Conservation (phyloP, 202 grass and related monocot species). For the Brachypodium distachyon region DNA sequence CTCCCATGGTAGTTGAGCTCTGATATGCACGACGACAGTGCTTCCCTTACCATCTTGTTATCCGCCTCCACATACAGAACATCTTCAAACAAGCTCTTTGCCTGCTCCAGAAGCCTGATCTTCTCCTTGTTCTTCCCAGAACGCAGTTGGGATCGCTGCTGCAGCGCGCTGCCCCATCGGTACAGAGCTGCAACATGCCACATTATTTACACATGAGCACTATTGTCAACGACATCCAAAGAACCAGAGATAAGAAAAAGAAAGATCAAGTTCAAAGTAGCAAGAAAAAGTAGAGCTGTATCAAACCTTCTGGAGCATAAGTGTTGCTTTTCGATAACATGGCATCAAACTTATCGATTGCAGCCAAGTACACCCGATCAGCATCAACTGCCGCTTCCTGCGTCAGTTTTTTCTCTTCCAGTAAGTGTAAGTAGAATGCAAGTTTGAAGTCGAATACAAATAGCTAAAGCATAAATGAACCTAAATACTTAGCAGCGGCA, state of each 20-base stretch:
- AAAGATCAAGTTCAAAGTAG: background rate
- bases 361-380: constrained; percentile 76
- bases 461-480: background rate
- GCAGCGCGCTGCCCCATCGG: constrained; percentile 76
- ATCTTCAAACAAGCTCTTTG: constrained; percentile 87
- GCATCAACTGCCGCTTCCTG: constrained; percentile 85
- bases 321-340: constrained; percentile 74
- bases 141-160: constrained; percentile 72
- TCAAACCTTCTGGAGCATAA: constrained; percentile 69
- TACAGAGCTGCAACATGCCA: constrained; percentile 65
- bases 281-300: background rate
- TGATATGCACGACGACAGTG: constrained; percentile 75
- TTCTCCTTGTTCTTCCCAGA: constrained; percentile 56
- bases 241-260: background rate
- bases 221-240: background rate
- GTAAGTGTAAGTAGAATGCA: background rate
- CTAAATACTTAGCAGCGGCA: background rate
- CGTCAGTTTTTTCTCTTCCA: background rate
- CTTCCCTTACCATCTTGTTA: constrained; percentile 58
- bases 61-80: constrained; percentile 65
- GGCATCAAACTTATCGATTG: constrained; percentile 93
- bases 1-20: constrained; percentile 72
- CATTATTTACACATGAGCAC: background rate
- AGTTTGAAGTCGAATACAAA: background rate
- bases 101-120: constrained; percentile 78